Conservation (phyloP, 1,284 basidiomycete species). For the Sporisorium reilianum region DNA sequence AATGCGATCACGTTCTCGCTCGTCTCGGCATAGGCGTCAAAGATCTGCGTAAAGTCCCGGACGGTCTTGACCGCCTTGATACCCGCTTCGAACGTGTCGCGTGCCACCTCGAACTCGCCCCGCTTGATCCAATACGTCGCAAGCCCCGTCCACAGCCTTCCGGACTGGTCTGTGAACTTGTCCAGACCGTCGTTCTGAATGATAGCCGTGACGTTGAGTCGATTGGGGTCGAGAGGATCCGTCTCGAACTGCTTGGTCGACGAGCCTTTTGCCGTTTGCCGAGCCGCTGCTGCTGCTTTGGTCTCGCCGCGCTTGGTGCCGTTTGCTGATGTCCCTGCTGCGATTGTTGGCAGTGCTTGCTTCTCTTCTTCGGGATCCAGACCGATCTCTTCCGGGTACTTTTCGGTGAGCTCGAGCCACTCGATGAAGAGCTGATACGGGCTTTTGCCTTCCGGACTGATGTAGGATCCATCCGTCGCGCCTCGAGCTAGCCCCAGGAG, state of each 20-base stretch:
- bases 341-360: slow-evolving; percentile 8
- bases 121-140: slow-evolving; percentile 99
- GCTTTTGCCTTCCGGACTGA: slow-evolving; percentile 91
- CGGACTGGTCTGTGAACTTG: slow-evolving; percentile 94
- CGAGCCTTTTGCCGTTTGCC: slow-evolving; percentile 73
- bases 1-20: slow-evolving; percentile 90
- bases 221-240: slow-evolving; percentile 79
- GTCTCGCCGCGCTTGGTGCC: slow-evolving; percentile 68
- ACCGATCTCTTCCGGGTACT: slow-evolving; percentile 91
- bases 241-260: slow-evolving; percentile 75
- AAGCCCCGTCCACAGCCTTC: slow-evolving; percentile 92
- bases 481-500: slow-evolving; percentile 85
- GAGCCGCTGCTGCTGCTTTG: slow-evolving; percentile 39
- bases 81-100: slow-evolving; percentile 87
- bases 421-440: slow-evolving; percentile 93
- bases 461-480: slow-evolving; percentile 84
- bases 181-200: slow-evolving; percentile 86
- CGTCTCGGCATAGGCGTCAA: slow-evolving; percentile 96
- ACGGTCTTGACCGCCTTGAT: slow-evolving; percentile 88
- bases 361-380: slow-evolving; percentile 78
- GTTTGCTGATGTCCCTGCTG: slow-evolving; percentile 5
- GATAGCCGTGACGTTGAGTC: slow-evolving; percentile 87
- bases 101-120: slow-evolving; percentile 90
- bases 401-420: slow-evolving; percentile 91
- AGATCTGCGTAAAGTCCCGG: slow-evolving; percentile 97